phyloP scores from a whole-genome alignment of 257 asterid species.

The Nicotiana sylvestris region DNA sequence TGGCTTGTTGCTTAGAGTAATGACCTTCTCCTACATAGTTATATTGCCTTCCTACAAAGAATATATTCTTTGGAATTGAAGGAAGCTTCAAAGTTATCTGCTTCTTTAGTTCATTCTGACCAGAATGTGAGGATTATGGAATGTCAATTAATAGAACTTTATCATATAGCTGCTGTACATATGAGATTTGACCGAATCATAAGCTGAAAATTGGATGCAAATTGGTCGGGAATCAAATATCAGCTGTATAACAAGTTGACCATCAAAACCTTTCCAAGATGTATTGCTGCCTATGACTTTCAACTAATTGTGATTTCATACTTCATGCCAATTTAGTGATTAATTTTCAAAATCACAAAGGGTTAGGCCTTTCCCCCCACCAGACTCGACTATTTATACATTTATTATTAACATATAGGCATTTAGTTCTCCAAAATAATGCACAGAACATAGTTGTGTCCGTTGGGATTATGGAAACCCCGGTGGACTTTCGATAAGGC shows the following conservation, averaged over 20 bases:
- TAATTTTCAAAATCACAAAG: too few relatives aligned
- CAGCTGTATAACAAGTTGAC: neutral
- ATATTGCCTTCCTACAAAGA: neutral
- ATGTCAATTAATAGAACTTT: neutral
- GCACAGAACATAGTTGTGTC: too few relatives aligned
- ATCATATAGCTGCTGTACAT: neutral
- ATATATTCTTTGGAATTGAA: too few relatives aligned
- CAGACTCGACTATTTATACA: too few relatives aligned
- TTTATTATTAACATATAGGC: too few relatives aligned
- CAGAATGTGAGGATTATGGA: neutral
- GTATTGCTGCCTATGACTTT: neutral
- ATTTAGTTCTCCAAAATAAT: too few relatives aligned
- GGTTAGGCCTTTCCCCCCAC: too few relatives aligned
- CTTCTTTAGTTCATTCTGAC: neutral
- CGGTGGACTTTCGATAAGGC: too few relatives aligned
- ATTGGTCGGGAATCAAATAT: neutral
- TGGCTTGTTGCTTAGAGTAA: constrained; percentile 43
- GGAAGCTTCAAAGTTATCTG: neutral
- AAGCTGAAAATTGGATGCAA: neutral
- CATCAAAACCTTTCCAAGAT: neutral
- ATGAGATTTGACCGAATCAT: neutral
- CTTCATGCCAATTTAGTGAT: too few relatives aligned
- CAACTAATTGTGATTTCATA: neutral
- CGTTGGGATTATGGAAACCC: too few relatives aligned
- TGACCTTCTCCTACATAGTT: constrained; percentile 13